Conservation (phyloP, 768 basidiomycete species). For the Kwoniella bestiolae region DNA sequence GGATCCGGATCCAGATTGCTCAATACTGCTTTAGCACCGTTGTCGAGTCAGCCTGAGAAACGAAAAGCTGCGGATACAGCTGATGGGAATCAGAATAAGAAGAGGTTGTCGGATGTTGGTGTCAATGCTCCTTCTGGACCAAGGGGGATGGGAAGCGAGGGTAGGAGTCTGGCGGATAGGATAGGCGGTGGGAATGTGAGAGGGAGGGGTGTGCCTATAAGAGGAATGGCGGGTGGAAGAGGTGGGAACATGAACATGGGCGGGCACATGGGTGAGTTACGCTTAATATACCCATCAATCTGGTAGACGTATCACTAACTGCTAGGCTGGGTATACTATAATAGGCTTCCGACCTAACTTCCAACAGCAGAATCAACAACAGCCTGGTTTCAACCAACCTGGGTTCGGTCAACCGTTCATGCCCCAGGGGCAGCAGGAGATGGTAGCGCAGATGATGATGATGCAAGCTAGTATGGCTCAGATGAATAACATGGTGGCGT, state of each 20-base stretch:
- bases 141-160: slow-evolving; percentile 70
- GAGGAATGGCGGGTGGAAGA: slow-evolving; percentile 17
- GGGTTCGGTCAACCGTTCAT: slow-evolving; percentile 40
- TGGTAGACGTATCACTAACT: not conserved
- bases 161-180: slow-evolving; percentile 77
- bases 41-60: slow-evolving; percentile 44
- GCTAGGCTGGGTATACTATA: too few species aligned
- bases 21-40: slow-evolving; percentile 45
- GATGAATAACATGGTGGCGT: slow-evolving; percentile 56
- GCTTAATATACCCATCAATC: not conserved
- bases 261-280: slow-evolving; percentile 25
- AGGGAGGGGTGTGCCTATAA: slow-evolving; percentile 26
- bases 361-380: slow-evolving; percentile 23
- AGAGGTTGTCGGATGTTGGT: slow-evolving; percentile 38
- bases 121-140: slow-evolving; percentile 70
- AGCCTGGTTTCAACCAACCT: slow-evolving; percentile 31
- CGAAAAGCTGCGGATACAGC: slow-evolving; percentile 37
- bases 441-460: slow-evolving; percentile 88
- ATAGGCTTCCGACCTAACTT: slow-evolving; percentile 40
- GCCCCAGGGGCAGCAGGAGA: slow-evolving; percentile 61
- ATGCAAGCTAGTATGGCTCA: slow-evolving; percentile 77
- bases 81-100: slow-evolving; percentile 38
- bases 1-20: slow-evolving; percentile 34
- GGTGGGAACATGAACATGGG: slow-evolving; percentile 16
- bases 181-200: slow-evolving; percentile 62